Conservation (phyloP, 768 basidiomycete genomes). For the Macrolepiota fuliginosa region DNA sequence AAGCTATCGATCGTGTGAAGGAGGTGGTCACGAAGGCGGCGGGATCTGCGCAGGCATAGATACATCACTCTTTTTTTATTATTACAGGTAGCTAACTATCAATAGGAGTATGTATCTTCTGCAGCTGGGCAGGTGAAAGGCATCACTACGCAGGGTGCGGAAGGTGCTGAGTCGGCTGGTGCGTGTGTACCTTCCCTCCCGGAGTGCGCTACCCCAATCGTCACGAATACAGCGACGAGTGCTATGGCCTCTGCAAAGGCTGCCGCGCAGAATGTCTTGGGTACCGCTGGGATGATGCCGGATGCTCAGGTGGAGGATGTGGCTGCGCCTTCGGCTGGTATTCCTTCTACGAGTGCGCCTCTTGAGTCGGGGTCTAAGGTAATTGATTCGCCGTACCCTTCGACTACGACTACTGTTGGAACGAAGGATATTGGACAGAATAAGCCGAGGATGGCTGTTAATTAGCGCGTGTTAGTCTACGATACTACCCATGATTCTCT, state of each 20-base stretch:
- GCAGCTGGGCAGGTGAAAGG: neutral
- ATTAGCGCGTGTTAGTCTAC: neutral
- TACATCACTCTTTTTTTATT: conserved; percentile 3
- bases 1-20: conserved; percentile 58
- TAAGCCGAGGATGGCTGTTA: conserved; percentile 4
- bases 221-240: neutral
- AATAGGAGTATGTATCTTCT: neutral
- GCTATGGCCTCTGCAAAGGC: conserved; percentile 1
- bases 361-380: conserved; percentile 37
- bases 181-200: neutral
- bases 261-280: conserved; percentile 4
- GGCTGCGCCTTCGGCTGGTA: conserved; percentile 11
- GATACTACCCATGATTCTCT: no score
- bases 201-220: conserved; percentile 4
- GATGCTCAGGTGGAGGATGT: conserved; percentile 6
- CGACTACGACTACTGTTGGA: conserved; percentile 19
- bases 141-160: neutral
- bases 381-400: conserved; percentile 29
- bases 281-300: neutral
- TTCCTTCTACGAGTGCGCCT: conserved; percentile 37
- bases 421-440: conserved; percentile 23
- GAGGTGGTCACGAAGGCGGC: conserved; percentile 41
- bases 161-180: neutral
- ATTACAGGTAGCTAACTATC: neutral
- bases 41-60: conserved; percentile 41